These are phyloP conservation scores for Paramecium tetraurelia DNA, from an alignment of 73 alveolate genomes.

Conservation along the genomic window DNA sequence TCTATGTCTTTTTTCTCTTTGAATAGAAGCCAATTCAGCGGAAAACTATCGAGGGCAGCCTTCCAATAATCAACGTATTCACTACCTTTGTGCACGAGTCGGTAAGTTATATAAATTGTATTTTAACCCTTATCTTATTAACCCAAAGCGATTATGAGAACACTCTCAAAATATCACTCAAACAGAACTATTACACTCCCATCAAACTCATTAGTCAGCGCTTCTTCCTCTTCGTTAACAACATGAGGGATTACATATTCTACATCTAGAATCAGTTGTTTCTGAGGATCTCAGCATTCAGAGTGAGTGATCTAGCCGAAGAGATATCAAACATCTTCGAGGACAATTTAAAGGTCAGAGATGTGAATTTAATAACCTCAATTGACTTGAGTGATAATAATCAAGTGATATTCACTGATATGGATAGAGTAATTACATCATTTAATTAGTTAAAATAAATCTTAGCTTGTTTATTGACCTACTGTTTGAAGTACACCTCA, in stretches of 20 bases:
- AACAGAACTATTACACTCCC: background rate
- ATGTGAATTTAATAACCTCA: background rate
- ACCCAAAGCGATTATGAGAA: background rate
- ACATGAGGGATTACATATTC: constrained; percentile 20
- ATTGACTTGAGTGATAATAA: background rate
- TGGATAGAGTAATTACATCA: background rate
- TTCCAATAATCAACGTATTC: background rate
- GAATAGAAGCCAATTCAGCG: background rate
- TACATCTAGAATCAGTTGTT: constrained; percentile 10
- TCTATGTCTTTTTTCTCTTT: background rate
- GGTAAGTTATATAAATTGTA: background rate
- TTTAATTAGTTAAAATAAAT: background rate
- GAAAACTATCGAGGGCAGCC: background rate
- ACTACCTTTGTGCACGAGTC: constrained; percentile 26
- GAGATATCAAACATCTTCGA: background rate
- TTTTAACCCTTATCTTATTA: background rate
- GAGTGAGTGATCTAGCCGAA: background rate
- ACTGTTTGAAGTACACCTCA: constrained; percentile 2
- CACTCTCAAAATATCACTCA: background rate
- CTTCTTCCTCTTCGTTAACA: background rate
- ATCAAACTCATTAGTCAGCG: background rate
- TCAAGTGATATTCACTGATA: background rate
- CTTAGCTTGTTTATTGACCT: background rate
- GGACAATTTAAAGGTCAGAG: constrained; percentile 5
- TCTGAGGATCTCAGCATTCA: background rate